Percentiles rank a stretch among this genome's conserved stretches.
Conservation (phyloP, 257 asterid species). For the Solanum chmielewskii region DNA sequence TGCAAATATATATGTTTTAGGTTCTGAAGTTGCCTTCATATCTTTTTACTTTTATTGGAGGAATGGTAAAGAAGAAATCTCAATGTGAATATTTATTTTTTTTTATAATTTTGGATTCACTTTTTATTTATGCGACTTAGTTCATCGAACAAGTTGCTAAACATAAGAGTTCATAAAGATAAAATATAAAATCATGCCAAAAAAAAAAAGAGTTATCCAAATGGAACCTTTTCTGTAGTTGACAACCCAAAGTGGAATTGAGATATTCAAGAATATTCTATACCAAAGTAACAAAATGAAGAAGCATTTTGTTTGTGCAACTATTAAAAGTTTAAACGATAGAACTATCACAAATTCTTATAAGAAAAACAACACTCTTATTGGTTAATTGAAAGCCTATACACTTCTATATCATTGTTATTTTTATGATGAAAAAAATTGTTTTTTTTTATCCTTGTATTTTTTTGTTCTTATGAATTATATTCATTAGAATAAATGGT, state of each 20-base stretch:
- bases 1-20: not conserved
- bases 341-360: not conserved
- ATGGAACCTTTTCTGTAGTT: not conserved
- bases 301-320: not conserved
- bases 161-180: not conserved
- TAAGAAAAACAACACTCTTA: not conserved
- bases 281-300: not conserved
- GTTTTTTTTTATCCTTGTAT: not conserved
- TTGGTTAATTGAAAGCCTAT: not conserved
- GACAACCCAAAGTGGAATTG: not conserved
- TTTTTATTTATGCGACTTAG: not conserved
- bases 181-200: not conserved
- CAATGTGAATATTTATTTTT: not conserved
- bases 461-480: not conserved
- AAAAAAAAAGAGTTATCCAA: not conserved
- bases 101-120: not conserved
- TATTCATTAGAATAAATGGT: not conserved
- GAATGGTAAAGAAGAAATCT: not conserved
- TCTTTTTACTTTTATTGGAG: not conserved
- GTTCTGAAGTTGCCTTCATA: not conserved
- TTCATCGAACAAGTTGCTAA: not conserved
- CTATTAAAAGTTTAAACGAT: not conserved
- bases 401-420: not conserved
- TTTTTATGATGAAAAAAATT: not conserved
- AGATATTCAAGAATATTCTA: not conserved